Percentiles rank a stretch among this genome's conserved stretches.
These are phyloP conservation scores for Leersia perrieri DNA, from an alignment of 176 grass and related monocot species.

Conservation along the genomic window DNA sequence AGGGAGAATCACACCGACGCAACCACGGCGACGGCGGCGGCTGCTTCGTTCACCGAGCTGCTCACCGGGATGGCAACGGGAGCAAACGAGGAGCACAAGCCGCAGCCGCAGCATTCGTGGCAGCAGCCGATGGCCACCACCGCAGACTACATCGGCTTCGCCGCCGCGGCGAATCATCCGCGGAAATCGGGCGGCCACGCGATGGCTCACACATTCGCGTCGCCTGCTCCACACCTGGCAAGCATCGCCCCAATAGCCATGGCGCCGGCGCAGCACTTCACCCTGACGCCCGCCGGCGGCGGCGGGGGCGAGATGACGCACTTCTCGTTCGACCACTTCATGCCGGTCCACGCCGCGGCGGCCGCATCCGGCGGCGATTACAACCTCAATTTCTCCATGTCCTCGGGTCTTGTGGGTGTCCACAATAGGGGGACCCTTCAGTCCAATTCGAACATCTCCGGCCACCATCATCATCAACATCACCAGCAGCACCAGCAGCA, in stretches of 20 bases:
- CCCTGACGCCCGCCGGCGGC: slow-evolving; percentile 17
- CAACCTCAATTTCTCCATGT: slow-evolving; percentile 84
- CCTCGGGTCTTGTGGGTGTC: slow-evolving; percentile 68
- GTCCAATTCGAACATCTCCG: slow-evolving; percentile 86
- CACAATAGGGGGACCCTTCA: slow-evolving; percentile 96
- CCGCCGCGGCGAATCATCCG: slow-evolving; percentile 29
- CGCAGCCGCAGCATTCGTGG: not conserved
- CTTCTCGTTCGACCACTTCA: slow-evolving; percentile 71
- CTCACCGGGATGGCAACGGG: slow-evolving; percentile 60
- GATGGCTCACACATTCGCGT: slow-evolving; percentile 31
- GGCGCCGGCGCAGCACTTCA: slow-evolving; percentile 34
- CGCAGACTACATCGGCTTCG: slow-evolving; percentile 54
- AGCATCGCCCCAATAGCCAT: slow-evolving; percentile 21
- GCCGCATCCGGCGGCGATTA: slow-evolving; percentile 45
- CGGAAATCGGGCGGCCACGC: slow-evolving; percentile 24
- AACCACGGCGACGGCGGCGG: slow-evolving; percentile 10
- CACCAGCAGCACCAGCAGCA: not conserved
- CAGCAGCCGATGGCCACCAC: slow-evolving; percentile 38
- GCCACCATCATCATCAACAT: slow-evolving; percentile 35
- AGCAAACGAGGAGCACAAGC: slow-evolving; percentile 27
- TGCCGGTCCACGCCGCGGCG: slow-evolving; percentile 36
- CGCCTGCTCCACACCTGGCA: slow-evolving; percentile 46
- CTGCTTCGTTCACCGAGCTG: slow-evolving; percentile 72
- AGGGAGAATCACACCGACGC: slow-evolving; percentile 32
- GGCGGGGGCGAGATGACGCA: slow-evolving; percentile 70